Evolutionary conservation across 2,329 filamentous ascomycete species (phyloP).

Genomic region (Aspergillus sp.): DNA sequence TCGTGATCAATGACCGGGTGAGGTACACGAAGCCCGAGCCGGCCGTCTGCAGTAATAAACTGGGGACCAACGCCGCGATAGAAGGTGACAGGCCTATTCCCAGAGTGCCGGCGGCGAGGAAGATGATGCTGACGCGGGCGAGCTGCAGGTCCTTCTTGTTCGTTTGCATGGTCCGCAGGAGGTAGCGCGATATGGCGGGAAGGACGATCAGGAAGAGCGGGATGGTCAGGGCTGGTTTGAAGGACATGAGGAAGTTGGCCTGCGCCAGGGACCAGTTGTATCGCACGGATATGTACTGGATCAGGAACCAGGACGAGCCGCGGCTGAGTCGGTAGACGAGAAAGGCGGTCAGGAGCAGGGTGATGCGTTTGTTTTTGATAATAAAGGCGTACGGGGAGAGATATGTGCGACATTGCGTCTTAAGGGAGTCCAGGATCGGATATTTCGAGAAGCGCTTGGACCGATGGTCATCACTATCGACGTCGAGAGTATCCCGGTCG

Average conservation of each 20-base stretch:
- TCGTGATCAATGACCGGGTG: conserved; percentile 47
- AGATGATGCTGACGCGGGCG: conserved; percentile 44
- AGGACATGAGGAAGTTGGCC: conserved; percentile 43
- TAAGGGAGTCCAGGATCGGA: conserved; percentile 16
- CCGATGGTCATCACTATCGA: conserved; percentile 15
- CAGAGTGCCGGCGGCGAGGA: conserved; percentile 44
- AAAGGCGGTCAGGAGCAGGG: conserved; percentile 46
- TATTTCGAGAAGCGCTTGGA: conserved; percentile 3
- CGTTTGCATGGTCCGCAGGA: conserved; percentile 35
- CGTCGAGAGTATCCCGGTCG: conserved; percentile 16
- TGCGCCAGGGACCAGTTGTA: conserved; percentile 48
- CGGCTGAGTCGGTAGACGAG: conserved; percentile 49
- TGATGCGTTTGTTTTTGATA: conserved; percentile 39
- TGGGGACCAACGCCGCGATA: conserved; percentile 42
- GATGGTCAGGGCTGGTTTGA: conserved; percentile 48
- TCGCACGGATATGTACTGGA: conserved; percentile 53
- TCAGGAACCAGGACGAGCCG: conserved; percentile 46
- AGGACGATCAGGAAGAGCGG: conserved; percentile 47
- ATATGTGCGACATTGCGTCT: conserved; percentile 23
- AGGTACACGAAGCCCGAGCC: conserved; percentile 49
- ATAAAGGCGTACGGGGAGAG: conserved; percentile 39
- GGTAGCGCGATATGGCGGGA: conserved; percentile 39
- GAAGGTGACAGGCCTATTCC: conserved; percentile 46
- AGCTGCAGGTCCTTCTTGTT: conserved; percentile 47
- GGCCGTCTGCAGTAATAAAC: conserved; percentile 47